A percentile compares a stretch with the other conserved stretches of the same genome.
These are phyloP conservation scores for Meira nashicola DNA, from an alignment of 1,284 basidiomycete species.

Conservation along the genomic window DNA sequence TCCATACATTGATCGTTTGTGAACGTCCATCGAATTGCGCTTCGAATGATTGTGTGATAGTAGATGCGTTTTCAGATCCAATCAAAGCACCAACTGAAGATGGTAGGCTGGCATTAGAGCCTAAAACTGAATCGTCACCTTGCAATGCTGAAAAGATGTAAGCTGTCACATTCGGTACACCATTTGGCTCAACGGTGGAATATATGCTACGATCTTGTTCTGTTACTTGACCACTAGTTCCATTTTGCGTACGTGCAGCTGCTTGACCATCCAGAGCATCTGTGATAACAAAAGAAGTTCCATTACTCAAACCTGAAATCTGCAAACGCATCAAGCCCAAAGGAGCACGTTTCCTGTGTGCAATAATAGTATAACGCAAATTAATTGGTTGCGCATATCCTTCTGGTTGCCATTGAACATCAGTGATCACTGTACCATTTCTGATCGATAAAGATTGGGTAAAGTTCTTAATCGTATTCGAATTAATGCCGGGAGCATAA, in stretches of 20 bases:
- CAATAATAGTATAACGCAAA: constrained; percentile 30
- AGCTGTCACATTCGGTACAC: constrained; percentile 31
- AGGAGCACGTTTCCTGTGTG: constrained; percentile 31
- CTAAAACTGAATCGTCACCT: not conserved
- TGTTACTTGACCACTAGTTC: not conserved
- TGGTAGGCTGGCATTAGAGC: constrained; percentile 4
- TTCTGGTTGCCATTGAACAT: constrained; percentile 23
- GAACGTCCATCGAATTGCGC: constrained; percentile 14
- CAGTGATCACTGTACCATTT: constrained; percentile 34
- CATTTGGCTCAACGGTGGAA: constrained; percentile 29
- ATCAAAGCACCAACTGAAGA: constrained; percentile 10
- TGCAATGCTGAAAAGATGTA: constrained; percentile 14
- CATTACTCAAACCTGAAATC: constrained; percentile 15
- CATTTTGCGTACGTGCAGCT: constrained; percentile 27
- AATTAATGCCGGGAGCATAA: constrained; percentile 20
- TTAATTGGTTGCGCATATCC: constrained; percentile 10
- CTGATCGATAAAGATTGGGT: constrained; percentile 30
- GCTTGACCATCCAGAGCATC: constrained; percentile 43
- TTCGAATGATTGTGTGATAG: constrained; percentile 22
- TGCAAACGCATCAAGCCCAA: constrained; percentile 30
- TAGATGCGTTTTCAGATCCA: constrained; percentile 10
- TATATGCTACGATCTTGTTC: constrained; percentile 17
- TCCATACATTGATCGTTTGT: constrained; percentile 19
- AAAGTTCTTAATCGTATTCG: constrained; percentile 27
- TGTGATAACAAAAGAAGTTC: constrained; percentile 23